Evolutionary conservation across 345 rosid species (phyloP).

Genomic region (Dipteronia dyeriana): DNA sequence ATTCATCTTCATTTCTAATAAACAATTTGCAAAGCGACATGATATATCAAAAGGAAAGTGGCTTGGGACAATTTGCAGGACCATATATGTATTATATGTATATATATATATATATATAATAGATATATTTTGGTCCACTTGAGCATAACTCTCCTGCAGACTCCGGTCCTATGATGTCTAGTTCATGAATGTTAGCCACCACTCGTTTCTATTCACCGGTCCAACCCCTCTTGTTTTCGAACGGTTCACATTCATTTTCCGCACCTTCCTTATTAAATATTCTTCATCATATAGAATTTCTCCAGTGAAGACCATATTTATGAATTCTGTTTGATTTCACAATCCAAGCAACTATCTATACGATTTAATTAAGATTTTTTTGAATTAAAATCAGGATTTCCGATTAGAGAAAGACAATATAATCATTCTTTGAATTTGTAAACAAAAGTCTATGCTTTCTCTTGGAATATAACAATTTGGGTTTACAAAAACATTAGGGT

Average conservation of each 20-base stretch:
- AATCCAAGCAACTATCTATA: too few relatives aligned
- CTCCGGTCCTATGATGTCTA: conserved; percentile 1
- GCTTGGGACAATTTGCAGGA: conserved; percentile 5
- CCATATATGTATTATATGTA: too few relatives aligned
- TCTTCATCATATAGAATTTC: neutral
- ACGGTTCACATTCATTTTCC: conserved; percentile 8
- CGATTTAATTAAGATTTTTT: too few relatives aligned
- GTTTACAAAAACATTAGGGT: too few relatives aligned
- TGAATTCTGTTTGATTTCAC: too few relatives aligned
- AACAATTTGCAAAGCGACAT: neutral
- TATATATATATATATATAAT: too few relatives aligned
- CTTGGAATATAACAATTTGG: neutral
- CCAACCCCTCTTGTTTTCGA: neutral
- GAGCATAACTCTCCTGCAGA: neutral
- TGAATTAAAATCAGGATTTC: neutral
- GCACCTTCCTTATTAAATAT: neutral
- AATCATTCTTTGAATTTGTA: too few relatives aligned
- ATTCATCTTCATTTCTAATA: too few relatives aligned
- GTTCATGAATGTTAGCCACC: conserved; percentile 14
- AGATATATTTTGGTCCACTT: neutral
- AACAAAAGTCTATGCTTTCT: too few relatives aligned
- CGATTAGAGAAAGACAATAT: neutral
- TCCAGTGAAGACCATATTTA: too few relatives aligned
- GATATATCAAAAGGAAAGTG: conserved; percentile 7
- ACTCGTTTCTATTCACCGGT: neutral